Evolutionary conservation across 305 asterid species (phyloP).

Genomic region (Ilex paraguariensis): DNA sequence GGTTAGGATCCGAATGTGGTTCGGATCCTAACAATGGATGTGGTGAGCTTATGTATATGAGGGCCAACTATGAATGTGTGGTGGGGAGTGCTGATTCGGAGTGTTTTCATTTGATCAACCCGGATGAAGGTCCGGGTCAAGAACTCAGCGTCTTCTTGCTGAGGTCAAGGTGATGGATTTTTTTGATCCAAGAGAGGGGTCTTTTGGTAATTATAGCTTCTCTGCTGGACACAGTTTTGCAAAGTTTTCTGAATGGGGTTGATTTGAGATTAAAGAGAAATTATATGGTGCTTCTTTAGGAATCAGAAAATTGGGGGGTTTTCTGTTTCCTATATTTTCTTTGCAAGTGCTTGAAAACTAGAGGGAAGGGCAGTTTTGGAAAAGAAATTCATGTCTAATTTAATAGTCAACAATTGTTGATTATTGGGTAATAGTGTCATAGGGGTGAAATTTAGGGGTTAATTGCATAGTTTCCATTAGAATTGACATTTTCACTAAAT

Average conservation of each 20-base stretch:
- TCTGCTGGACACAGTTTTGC: no score
- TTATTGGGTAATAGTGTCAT: no score
- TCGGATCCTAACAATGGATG: slow-evolving; percentile 42
- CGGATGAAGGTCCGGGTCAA: slow-evolving; percentile 73
- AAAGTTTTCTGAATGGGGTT: no score
- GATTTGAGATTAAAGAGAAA: no score
- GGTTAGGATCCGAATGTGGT: slow-evolving; percentile 19
- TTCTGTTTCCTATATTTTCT: slow-evolving; percentile 20
- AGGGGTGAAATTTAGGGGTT: no score
- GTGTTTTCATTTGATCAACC: slow-evolving; percentile 87
- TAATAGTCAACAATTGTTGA: background rate
- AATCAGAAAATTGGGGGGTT: slow-evolving; percentile 16
- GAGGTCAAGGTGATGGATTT: slow-evolving; percentile 44
- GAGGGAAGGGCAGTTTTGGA: slow-evolving; percentile 6
- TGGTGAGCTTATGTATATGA: slow-evolving; percentile 71
- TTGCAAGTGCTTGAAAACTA: no score
- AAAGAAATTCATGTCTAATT: slow-evolving; percentile 19
- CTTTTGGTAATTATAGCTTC: no score
- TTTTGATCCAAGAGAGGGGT: no score
- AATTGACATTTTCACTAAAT: no score
- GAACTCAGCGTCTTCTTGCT: slow-evolving; percentile 91
- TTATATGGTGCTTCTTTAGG: background rate
- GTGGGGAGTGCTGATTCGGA: slow-evolving; percentile 82
- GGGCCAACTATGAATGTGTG: slow-evolving; percentile 85
- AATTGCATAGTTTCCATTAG: no score